phyloP scores from a whole-genome alignment of 1,284 basidiomycete species.

The Puccinia hordei region DNA sequence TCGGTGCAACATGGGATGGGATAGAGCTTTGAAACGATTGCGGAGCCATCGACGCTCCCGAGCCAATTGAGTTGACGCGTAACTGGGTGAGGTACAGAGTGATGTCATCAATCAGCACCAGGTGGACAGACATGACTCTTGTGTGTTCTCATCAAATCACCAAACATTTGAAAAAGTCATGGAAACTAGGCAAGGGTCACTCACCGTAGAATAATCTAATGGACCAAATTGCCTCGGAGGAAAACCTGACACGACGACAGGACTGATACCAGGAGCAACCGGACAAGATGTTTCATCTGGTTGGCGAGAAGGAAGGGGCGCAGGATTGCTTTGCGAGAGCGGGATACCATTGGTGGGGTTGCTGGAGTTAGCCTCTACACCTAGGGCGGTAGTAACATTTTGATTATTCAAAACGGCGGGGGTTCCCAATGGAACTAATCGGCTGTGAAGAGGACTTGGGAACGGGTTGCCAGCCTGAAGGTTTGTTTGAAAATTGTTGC shows the following conservation, averaged over 20 bases:
- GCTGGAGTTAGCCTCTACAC: background rate
- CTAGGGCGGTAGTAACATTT: background rate
- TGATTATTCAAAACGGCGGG: background rate
- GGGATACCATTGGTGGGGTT: conserved; percentile 9
- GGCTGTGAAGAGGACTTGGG: conserved; percentile 5
- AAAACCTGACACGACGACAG: conserved; percentile 7
- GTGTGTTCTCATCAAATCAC: background rate
- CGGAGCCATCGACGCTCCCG: conserved; percentile 8
- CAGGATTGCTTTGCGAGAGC: background rate
- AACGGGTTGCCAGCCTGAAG: conserved; percentile 1
- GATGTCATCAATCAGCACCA: background rate
- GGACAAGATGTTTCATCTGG: conserved; percentile 25
- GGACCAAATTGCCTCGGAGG: conserved; percentile 41
- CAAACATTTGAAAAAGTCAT: background rate
- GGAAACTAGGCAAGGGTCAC: background rate
- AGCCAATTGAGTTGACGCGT: conserved; percentile 39
- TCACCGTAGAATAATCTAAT: conserved; percentile 45
- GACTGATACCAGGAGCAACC: conserved; percentile 1
- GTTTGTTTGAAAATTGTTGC: background rate
- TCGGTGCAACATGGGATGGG: background rate
- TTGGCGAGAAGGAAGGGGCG: conserved; percentile 1
- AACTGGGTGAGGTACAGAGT: background rate
- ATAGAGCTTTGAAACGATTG: conserved; percentile 17
- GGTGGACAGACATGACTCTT: background rate
- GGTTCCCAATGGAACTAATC: conserved; percentile 20